Conservation (phyloP, 768 basidiomycete species). For the Leucocoprinus sp. region DNA sequence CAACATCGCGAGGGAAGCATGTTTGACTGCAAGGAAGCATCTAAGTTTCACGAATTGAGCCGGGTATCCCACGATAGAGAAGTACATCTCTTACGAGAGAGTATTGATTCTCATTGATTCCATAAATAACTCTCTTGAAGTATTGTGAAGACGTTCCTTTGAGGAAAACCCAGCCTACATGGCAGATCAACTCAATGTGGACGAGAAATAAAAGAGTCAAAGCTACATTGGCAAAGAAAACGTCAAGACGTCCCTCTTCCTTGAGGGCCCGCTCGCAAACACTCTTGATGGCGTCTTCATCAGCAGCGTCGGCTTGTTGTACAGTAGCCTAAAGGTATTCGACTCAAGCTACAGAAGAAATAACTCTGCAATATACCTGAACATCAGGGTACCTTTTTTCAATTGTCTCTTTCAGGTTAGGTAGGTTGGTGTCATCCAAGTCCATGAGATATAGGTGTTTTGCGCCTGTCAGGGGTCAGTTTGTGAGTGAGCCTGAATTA, state of each 20-base stretch:
- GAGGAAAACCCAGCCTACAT: slow-evolving; percentile 61
- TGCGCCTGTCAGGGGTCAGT: slow-evolving; percentile 42
- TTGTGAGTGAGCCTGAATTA: background rate
- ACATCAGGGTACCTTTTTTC: slow-evolving; percentile 64
- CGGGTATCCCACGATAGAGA: background rate
- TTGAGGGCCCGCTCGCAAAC: slow-evolving; percentile 65
- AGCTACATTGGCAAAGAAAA: slow-evolving; percentile 91
- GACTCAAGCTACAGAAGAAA: background rate
- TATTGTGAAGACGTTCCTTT: slow-evolving; percentile 36
- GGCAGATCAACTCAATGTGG: slow-evolving; percentile 2
- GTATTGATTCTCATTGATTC: slow-evolving; percentile 72
- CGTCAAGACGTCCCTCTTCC: slow-evolving; percentile 83
- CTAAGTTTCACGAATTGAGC: slow-evolving; percentile 29
- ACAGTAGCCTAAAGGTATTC: slow-evolving; percentile 68
- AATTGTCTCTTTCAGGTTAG: slow-evolving; percentile 63
- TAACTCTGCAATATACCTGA: slow-evolving; percentile 41
- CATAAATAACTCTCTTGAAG: slow-evolving; percentile 60
- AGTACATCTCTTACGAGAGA: slow-evolving; percentile 34
- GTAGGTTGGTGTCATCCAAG: slow-evolving; percentile 58
- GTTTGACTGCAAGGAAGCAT: slow-evolving; percentile 83
- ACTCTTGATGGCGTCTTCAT: slow-evolving; percentile 56
- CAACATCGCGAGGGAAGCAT: slow-evolving; percentile 79
- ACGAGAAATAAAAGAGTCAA: background rate
- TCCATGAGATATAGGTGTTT: slow-evolving; percentile 71
- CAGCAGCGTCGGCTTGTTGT: slow-evolving; percentile 76